Base-by-base conservation (phyloP, 805 yeast species). In the Candida ficus region DNA sequence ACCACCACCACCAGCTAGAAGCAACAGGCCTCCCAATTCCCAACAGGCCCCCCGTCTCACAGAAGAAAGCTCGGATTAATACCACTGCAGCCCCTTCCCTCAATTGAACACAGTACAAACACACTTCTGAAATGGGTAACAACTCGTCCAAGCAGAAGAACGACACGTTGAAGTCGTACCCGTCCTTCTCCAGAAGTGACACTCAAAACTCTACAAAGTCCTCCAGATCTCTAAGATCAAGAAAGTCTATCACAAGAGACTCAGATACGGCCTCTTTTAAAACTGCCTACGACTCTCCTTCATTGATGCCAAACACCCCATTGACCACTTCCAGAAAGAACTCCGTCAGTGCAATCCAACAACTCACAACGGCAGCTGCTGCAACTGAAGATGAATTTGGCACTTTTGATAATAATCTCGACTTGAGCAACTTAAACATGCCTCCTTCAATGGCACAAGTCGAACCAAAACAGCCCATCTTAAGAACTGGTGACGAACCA, bases 401-500 rank as follows among this genome's bases (percentile, higher is more conserved):
- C 29, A 47, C 48, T 3, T 39, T 37, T 22, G 41, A 50, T 22
- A 41, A 54, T 7, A 35, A 52, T 22, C 52, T 68, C 2, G 66
- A 66, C 36, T 46, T 53, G 23, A 46, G 57, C 5, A 56, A 57
- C 20, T 48, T 59, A 4, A 67, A 64, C 42, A 62, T 80, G 41
- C 87, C 88, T 14, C 78, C 83, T 14, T 77, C 85, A 29, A 80
- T 83, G 89, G 66, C 74, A 27, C 79, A 76, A 47, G 66, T 78
- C 44, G 83, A 74, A 50, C 91, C 93, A 16, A 82, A 77, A 52
- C 78, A 79, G 39, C 90, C 93, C 3, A 84, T 84, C 44, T 68
- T 84, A 50, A 68, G 80, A 48, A 68, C 35, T 8, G 35, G 27
- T 7, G 51, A 43, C 7, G 52, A 42, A 7, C 10, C 35, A 28